phyloP scores from a whole-genome alignment of 108 stramenopile genomes.

The Cyclotella cryptica region DNA sequence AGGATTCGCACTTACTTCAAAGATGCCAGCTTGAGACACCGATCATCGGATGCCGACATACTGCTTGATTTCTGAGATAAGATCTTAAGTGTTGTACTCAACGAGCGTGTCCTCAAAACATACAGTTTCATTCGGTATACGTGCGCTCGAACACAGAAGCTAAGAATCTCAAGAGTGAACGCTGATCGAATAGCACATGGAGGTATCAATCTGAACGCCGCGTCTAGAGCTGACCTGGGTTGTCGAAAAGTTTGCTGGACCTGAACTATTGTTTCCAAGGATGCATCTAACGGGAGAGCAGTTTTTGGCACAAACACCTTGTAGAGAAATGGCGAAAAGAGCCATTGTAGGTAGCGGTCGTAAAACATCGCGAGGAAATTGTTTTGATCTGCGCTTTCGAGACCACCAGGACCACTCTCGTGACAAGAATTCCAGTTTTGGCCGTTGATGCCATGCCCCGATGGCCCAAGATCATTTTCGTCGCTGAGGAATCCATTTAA shows the following conservation, averaged over 20 bases:
- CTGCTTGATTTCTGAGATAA: slow-evolving; percentile 45
- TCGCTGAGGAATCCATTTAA: slow-evolving; percentile 60
- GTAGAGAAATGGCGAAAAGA: slow-evolving; percentile 83
- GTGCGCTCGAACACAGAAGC: slow-evolving; percentile 89
- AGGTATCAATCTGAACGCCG: slow-evolving; percentile 51
- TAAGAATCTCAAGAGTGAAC: slow-evolving; percentile 84
- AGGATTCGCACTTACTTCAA: slow-evolving; percentile 52
- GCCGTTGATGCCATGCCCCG: slow-evolving; percentile 8
- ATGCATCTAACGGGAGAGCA: slow-evolving; percentile 18
- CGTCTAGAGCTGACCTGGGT: slow-evolving; percentile 49
- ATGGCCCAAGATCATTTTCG: slow-evolving; percentile 42
- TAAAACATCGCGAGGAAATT: slow-evolving; percentile 85
- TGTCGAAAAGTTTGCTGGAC: slow-evolving; percentile 50
- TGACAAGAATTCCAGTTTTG: slow-evolving; percentile 14
- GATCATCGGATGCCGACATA: slow-evolving; percentile 52
- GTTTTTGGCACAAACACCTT: slow-evolving; percentile 64
- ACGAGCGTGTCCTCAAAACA: slow-evolving; percentile 73
- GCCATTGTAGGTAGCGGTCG: slow-evolving; percentile 84
- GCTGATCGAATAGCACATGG: slow-evolving; percentile 72
- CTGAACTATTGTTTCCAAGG: slow-evolving; percentile 25
- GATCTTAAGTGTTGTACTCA: slow-evolving; percentile 71
- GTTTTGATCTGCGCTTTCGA: slow-evolving; percentile 63
- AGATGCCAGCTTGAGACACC: slow-evolving; percentile 81
- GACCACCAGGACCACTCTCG: slow-evolving; percentile 13
- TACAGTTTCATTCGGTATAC: slow-evolving; percentile 86